phyloP scores from a whole-genome alignment of 2,329 filamentous ascomycete genomes.

The Neopestalotiopsis sp. region DNA sequence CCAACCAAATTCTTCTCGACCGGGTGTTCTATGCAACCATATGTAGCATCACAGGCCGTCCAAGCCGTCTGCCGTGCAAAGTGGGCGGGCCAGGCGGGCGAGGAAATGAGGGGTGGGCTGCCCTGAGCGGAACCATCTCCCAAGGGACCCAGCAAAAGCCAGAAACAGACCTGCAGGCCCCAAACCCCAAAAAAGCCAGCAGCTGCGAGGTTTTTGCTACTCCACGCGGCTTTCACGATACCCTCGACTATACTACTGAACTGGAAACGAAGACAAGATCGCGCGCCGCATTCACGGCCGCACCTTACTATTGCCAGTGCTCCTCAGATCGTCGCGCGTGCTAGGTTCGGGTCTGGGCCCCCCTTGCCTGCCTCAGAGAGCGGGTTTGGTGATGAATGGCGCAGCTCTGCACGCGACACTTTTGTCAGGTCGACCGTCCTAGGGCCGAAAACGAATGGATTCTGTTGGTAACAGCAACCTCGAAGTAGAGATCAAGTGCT shows the following conservation, averaged over 20 bases:
- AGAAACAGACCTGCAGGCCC: neutral
- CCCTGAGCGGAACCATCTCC: neutral
- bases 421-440: neutral
- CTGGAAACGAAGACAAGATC: neutral
- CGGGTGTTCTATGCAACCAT: constrained; percentile 4
- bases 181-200: neutral
- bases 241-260: constrained; percentile 5
- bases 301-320: neutral
- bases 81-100: neutral
- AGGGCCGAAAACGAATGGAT: constrained; percentile 13
- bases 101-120: constrained; percentile 5
- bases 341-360: constrained; percentile 9
- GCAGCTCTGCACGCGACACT: constrained; percentile 10
- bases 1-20: neutral
- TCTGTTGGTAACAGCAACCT: constrained; percentile 14
- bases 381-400: neutral
- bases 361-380: neutral
- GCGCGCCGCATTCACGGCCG: neutral
- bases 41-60: constrained; percentile 9
- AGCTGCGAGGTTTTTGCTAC: neutral
- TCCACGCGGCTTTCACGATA: constrained; percentile 9
- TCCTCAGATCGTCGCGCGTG: constrained; percentile 10
- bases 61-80: constrained; percentile 13
- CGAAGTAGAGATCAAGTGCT: neutral
- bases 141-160: neutral